Evolutionary conservation across 768 basidiomycete species (phyloP), one percentile per base, ranked within the genome.

Genomic region (Hemileccinum impolitum): DNA sequence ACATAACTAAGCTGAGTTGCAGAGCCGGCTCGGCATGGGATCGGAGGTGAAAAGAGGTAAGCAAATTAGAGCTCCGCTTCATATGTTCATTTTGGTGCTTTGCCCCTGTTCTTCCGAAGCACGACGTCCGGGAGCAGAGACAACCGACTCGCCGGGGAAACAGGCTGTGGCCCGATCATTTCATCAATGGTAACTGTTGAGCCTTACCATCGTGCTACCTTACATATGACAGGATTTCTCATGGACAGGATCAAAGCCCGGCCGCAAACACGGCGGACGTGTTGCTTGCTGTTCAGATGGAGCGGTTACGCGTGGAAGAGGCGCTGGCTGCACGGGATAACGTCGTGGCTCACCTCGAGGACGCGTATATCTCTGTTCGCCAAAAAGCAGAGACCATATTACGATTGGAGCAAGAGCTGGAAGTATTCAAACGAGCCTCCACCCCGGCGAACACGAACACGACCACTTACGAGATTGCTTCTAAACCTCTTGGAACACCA

Each of bases 271-370:
- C 51, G 30, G 77, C 74, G 3, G 80, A 82, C 52, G 71, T 80
- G 61, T 75, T 80, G 11, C 65, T 84, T 23, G 77, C 80, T 49
- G 67, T 82, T 17, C 75, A 81, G 52, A 65, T 75, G 30, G 81
- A 84, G 53, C 73, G 71, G 35, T 48, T 75, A 42, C 75, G 76
- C 41, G 76, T 81, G 1, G 64, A 63, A 18, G 84, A 87, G 57
- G 83, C 81, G 2, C 62, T 83, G 45, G 70, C 67, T 23, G 86
- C 85, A 26, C 79, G 86, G 35, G 86, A 89, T 58, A 75, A 73
- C 26, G 78, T 75, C 14, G 76, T 85, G 2, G 66, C 76, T 36
- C 78, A 78, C 26, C 74, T 89, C 12, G 71, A 76, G 28, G 76
- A 80, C 39, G 83, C 83, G 10, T 84, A 81, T 58, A 61, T 69